These are phyloP conservation scores for Harrya chromipes DNA, from an alignment of 768 basidiomycete genomes.

Conservation along the genomic window DNA sequence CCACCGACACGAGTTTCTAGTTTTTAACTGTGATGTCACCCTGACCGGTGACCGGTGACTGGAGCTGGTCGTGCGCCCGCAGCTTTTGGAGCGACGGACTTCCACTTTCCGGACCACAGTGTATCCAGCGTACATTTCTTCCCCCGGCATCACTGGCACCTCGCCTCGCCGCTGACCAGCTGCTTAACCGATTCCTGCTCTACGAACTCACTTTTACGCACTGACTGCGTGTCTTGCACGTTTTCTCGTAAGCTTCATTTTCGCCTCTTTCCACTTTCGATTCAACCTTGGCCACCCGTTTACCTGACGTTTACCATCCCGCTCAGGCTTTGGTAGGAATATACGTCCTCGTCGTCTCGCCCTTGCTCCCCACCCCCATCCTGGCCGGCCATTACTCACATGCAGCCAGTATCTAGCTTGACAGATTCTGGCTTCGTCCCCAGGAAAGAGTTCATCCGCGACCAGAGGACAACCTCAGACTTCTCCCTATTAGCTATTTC, in stretches of 20 bases:
- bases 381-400: conserved; percentile 26
- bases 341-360: conserved; percentile 25
- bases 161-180: conserved; percentile 9
- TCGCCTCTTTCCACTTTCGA: conserved; percentile 28
- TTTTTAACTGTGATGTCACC: conserved; percentile 32
- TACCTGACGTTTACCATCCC: conserved; percentile 38
- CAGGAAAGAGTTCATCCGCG: conserved; percentile 68
- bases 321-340: conserved; percentile 21
- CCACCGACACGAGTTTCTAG: conserved; percentile 23
- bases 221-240: conserved; percentile 31
- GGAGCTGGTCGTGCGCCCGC: conserved; percentile 9
- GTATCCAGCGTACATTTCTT: conserved; percentile 1
- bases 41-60: conserved; percentile 8
- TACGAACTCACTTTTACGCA: conserved; percentile 14
- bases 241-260: conserved; percentile 29
- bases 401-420: conserved; percentile 31
- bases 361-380: conserved; percentile 20
- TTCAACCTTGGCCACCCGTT: conserved; percentile 33
- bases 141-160: conserved; percentile 3
- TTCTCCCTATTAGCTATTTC: conserved; percentile 73
- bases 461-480: conserved; percentile 50
- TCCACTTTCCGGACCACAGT: conserved; percentile 9
- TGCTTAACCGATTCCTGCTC: conserved; percentile 8
- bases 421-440: conserved; percentile 57
- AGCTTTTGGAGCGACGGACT: conserved; percentile 11